Percentiles rank a stretch among this genome's conserved stretches.
These are phyloP conservation scores for Adenanthera pavonina DNA, from an alignment of 306 rosid species.

Conservation along the genomic window DNA sequence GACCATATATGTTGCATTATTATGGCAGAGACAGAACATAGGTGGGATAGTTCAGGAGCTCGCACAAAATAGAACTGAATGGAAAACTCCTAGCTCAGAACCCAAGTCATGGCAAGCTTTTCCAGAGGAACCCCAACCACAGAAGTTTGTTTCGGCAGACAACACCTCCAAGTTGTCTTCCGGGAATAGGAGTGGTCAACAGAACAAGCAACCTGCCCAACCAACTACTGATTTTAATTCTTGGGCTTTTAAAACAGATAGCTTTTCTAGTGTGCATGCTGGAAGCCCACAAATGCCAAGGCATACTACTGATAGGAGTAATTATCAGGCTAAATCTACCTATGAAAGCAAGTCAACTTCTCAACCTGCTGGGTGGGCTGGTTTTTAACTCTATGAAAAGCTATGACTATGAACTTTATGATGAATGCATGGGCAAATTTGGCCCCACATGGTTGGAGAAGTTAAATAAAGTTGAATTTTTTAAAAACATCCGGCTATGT, in stretches of 20 bases:
- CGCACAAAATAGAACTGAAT: slow-evolving; percentile 56
- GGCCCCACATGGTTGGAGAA: slow-evolving; percentile 5
- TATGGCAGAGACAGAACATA: slow-evolving; percentile 37
- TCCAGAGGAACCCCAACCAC: slow-evolving; percentile 59
- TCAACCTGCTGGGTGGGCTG: slow-evolving; percentile 83
- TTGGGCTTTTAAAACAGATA: slow-evolving; percentile 83
- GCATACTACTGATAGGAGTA: slow-evolving; percentile 41
- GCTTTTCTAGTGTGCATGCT: slow-evolving; percentile 58
- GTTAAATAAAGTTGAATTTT: slow-evolving; percentile 16
- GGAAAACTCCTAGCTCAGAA: slow-evolving; percentile 64
- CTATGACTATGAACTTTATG: slow-evolving; percentile 7
- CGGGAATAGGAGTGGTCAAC: slow-evolving; percentile 64
- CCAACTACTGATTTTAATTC: slow-evolving; percentile 51
- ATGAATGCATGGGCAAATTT: background rate
- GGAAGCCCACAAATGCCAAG: slow-evolving; percentile 57
- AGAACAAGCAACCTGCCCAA: slow-evolving; percentile 57
- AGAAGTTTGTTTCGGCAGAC: slow-evolving; percentile 47
- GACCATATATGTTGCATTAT: background rate
- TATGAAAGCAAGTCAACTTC: slow-evolving; percentile 49
- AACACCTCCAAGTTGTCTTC: slow-evolving; percentile 56
- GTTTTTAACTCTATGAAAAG: slow-evolving; percentile 51
- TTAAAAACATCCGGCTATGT: background rate
- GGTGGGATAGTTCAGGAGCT: slow-evolving; percentile 46
- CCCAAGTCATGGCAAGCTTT: slow-evolving; percentile 86
- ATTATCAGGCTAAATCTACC: background rate